Conservation (phyloP, 2,329 filamentous ascomycete genomes). For the Parascedosporium putredinis region DNA sequence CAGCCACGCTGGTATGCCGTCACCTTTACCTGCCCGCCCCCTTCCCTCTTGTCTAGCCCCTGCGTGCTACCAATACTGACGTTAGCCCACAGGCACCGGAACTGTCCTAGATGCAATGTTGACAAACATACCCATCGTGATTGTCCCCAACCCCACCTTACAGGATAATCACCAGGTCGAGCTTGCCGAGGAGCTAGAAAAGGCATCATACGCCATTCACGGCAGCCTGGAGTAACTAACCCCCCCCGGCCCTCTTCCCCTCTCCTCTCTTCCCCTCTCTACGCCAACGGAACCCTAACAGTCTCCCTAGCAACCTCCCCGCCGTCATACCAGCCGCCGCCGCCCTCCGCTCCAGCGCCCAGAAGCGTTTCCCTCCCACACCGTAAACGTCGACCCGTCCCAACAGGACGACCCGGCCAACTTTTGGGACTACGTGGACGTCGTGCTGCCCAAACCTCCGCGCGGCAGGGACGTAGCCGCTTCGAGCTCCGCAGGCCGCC, state of each 20-base stretch:
- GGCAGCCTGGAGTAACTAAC: neutral
- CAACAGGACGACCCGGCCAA: neutral
- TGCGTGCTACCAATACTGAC: no score
- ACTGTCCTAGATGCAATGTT: conserved; percentile 78
- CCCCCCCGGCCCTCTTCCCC: neutral
- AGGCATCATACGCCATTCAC: conserved; percentile 3
- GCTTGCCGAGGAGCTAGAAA: conserved; percentile 61
- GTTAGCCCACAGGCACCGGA: conserved; percentile 59
- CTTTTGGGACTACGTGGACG: conserved; percentile 4
- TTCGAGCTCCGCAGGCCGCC: neutral
- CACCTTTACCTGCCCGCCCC: neutral
- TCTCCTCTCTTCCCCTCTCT: neutral
- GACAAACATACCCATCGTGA: conserved; percentile 65
- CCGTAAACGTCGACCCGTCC: neutral
- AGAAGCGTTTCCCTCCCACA: neutral
- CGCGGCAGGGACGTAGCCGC: neutral
- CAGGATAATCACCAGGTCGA: conserved; percentile 88
- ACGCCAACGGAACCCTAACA: no score
- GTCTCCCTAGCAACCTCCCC: conserved; percentile 5
- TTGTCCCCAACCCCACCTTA: conserved; percentile 75
- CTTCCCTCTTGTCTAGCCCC: no score
- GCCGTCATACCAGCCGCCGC: neutral
- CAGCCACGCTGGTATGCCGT: conserved; percentile 70
- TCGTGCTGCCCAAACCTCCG: neutral
- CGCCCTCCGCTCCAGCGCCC: neutral